Conservation (phyloP, 208 protist species). For the Angomonas ambiguus region DNA sequence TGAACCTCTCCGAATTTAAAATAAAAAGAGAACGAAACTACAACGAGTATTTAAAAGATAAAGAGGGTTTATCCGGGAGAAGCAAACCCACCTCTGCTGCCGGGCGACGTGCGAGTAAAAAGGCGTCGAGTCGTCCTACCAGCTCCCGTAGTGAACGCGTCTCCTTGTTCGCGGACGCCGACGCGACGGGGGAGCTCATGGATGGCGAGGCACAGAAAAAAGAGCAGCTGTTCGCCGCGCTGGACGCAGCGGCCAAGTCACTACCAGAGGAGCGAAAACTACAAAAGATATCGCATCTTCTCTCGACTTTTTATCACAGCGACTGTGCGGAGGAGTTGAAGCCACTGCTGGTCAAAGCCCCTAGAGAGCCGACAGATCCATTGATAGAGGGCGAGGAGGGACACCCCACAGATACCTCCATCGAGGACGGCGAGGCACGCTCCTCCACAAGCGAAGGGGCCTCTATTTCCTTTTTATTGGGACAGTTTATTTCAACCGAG, state of each 20-base stretch:
- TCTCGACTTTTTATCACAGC: not conserved
- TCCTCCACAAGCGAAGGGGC: not conserved
- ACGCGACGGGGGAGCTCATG: not conserved
- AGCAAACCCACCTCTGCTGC: not conserved
- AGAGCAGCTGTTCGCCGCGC: not conserved
- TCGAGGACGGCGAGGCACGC: not conserved
- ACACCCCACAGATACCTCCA: too few relatives aligned
- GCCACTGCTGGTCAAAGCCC: too few relatives aligned
- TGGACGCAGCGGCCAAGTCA: not conserved
- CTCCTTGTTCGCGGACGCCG: not conserved
- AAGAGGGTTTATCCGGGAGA: too few relatives aligned
- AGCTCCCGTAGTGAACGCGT: not conserved
- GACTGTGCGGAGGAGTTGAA: too few relatives aligned
- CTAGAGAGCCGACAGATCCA: too few relatives aligned
- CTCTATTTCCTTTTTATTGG: not conserved
- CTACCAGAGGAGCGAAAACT: not conserved
- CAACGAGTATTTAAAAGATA: not conserved
- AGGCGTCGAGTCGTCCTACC: not conserved
- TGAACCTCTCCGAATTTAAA: not conserved
- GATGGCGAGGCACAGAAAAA: too few relatives aligned
- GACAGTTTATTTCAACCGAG: not conserved
- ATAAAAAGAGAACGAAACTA: not conserved
- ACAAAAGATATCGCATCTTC: not conserved
- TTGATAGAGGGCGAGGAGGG: too few relatives aligned
- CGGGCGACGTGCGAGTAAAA: not conserved